Conservation (phyloP, 805 yeast species). For the Lipomyces japonicus region DNA sequence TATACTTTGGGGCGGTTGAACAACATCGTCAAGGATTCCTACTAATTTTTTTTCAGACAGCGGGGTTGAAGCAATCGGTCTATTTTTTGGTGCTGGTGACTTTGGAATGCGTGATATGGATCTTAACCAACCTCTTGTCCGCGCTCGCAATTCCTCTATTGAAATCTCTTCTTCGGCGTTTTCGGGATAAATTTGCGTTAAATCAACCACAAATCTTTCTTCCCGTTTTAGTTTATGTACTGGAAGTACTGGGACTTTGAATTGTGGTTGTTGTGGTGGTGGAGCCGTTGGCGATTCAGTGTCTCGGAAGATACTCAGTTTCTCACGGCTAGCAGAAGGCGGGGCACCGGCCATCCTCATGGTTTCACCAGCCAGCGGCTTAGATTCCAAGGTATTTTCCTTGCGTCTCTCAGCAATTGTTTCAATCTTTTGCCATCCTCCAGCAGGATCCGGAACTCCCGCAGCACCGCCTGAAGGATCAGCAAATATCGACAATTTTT, state of each 20-base stretch:
- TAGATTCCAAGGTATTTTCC: conserved; percentile 57
- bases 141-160: conserved; percentile 61
- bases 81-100: background rate
- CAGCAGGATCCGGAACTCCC: conserved; percentile 12
- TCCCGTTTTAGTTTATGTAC: conserved; percentile 22
- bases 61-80: background rate
- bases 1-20: background rate
- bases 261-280: conserved; percentile 16
- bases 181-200: conserved; percentile 28
- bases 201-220: conserved; percentile 29
- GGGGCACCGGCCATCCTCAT: conserved; percentile 29
- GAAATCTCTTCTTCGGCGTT: conserved; percentile 51
- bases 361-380: conserved; percentile 62
- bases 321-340: conserved; percentile 13
- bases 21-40: background rate
- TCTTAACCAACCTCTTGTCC: conserved; percentile 40
- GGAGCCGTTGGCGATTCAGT: background rate
- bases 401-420: conserved; percentile 50
- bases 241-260: conserved; percentile 11
- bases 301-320: conserved; percentile 28
- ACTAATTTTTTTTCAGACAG: conserved; percentile 1
- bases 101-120: background rate
- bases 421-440: conserved; percentile 49
- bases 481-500: conserved; percentile 44
- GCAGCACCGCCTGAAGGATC: conserved; percentile 36